Base-by-base conservation (phyloP, 2,329 filamentous ascomycete genomes). In the Fusarium stilboides region DNA sequence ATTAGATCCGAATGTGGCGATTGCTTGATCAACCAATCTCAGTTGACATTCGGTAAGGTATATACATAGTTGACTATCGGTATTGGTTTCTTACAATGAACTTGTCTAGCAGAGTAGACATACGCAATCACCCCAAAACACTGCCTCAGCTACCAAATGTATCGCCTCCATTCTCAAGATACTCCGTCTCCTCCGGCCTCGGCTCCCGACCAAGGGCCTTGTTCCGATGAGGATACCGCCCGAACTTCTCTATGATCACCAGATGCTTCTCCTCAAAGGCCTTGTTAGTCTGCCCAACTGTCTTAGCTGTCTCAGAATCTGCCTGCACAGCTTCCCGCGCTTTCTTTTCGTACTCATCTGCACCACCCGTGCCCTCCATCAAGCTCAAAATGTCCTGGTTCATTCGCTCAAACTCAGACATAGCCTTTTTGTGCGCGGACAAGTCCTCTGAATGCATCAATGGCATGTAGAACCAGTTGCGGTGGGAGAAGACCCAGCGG, bases 171-270 rank as follows among this genome's bases (percentile, higher is more conserved):
- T 78, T 80, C 49, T 81, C 79, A 42, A 90, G 68, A 76, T 84
- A 89, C 65, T 79, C 78, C 52, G 62, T 74, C 77, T 89, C 88
- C 63, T 86, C 86, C 2, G 68, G 65, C 8, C 85, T 88, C 44
- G 75, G 78, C 62, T 81, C 75, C 65, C 88, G 77, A 0, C 84
- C 86, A 51, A 90, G 53, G 1, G 79, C 79, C 56, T 76, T 73
- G 70, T 90, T 90, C 8, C 88, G 78, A 76, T 89, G 85, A 10
- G 88, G 88, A 77, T 89, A 90, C 54, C 88, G 77, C 2, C 87
- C 87, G 73, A 89, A 90, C 58, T 62, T 78, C 57, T 81, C 76
- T 37, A 90, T 76, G 15, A 89, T 84, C 22, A 81, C 81, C 22
- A 75, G 72, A 72, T 90, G 88, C 67, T 79, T 81, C 67, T 76